Conservation (phyloP, 768 basidiomycete genomes). For the Tremella mesenterica region DNA sequence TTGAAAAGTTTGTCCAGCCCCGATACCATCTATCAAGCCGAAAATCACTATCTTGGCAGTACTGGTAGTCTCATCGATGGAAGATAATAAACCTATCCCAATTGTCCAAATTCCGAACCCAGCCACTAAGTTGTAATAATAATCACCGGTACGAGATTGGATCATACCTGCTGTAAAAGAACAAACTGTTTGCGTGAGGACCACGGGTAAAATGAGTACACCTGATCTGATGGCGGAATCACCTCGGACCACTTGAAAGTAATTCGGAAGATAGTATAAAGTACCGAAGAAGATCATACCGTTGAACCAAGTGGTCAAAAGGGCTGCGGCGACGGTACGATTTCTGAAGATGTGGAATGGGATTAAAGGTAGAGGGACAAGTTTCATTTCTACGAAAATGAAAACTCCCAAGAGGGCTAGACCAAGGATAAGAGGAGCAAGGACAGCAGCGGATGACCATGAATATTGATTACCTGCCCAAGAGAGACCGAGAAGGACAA, state of each 20-base stretch:
- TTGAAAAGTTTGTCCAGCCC: constrained; percentile 52
- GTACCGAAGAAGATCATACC: constrained; percentile 43
- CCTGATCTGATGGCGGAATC: constrained; percentile 59
- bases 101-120: constrained; percentile 65
- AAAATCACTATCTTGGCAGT: constrained; percentile 54
- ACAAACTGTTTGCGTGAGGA: constrained; percentile 57
- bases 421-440: constrained; percentile 56
- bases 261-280: constrained; percentile 65
- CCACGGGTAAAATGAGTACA: constrained; percentile 60
- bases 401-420: constrained; percentile 54
- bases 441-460: constrained; percentile 60
- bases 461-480: constrained; percentile 70
- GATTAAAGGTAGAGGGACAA: constrained; percentile 61
- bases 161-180: constrained; percentile 52
- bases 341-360: constrained; percentile 66
- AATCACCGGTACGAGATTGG: constrained; percentile 59
- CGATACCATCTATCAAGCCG: constrained; percentile 56
- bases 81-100: constrained; percentile 63
- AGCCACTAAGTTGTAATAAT: constrained; percentile 55
- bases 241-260: constrained; percentile 64
- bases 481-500: constrained; percentile 62
- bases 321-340: constrained; percentile 59
- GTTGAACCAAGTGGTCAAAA: constrained; percentile 63
- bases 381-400: constrained; percentile 64
- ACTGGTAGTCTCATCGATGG: constrained; percentile 50